A percentile compares a stretch with the other conserved stretches of the same genome.
Evolutionary conservation across 345 rosid genomes (phyloP).

Genomic region (Gossypium stocksii): DNA sequence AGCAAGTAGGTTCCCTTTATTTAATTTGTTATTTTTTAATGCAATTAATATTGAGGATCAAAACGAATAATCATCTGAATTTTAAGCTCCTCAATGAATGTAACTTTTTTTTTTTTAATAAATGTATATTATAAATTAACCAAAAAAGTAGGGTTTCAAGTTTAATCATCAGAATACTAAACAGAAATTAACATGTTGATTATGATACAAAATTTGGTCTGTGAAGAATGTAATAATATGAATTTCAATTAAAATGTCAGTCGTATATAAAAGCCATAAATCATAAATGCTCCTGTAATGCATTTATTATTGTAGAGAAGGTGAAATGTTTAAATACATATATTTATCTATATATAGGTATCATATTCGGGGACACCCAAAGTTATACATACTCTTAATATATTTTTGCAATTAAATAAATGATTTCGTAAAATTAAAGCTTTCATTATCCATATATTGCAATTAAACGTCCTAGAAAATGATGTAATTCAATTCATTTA

Average conservation of each 20-base stretch:
- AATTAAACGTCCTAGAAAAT: constrained; percentile 8
- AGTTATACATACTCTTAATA: neutral
- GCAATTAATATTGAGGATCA: neutral
- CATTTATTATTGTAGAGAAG: constrained; percentile 32
- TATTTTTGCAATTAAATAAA: no score
- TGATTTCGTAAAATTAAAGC: no score
- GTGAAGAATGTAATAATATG: neutral
- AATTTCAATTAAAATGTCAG: neutral
- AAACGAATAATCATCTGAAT: no score
- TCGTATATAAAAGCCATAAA: constrained; percentile 11
- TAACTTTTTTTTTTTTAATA: no score
- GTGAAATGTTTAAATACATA: neutral
- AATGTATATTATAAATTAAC: no score
- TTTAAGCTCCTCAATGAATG: no score
- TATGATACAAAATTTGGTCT: constrained; percentile 1
- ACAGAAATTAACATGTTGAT: neutral
- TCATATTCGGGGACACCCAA: neutral
- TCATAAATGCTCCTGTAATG: constrained; percentile 15
- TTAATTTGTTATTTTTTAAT: neutral
- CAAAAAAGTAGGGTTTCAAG: no score
- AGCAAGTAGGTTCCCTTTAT: no score
- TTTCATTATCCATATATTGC: neutral
- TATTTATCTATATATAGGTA: neutral
- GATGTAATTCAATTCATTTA: neutral
- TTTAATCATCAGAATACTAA: no score